phyloP scores from a whole-genome alignment of 2,329 filamentous ascomycete species.

The Colletotrichum tanaceti region DNA sequence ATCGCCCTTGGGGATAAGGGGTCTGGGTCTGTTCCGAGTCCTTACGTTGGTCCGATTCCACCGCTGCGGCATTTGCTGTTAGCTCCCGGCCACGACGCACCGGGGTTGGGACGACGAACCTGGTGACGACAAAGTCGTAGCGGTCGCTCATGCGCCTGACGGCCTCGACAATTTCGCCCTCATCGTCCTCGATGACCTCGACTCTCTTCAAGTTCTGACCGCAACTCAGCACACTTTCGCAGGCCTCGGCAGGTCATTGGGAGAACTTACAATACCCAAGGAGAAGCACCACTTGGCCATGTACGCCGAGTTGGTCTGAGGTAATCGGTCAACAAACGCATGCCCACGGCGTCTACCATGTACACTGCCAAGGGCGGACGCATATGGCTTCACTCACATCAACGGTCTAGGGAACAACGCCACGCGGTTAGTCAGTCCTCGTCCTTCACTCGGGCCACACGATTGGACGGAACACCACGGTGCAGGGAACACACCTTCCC shows the following conservation, averaged over 20 bases:
- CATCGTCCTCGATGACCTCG: conserved; percentile 94
- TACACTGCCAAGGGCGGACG: neutral
- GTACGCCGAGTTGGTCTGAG: conserved; percentile 72
- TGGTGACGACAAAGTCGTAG: conserved; percentile 96
- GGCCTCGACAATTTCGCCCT: conserved; percentile 89
- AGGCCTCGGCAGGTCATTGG: too few species aligned
- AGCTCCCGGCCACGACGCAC: conserved; percentile 11
- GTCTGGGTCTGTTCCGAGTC: neutral
- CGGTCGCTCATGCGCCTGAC: conserved; percentile 85
- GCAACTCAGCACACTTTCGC: neutral
- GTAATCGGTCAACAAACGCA: conserved; percentile 32
- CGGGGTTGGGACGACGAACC: conserved; percentile 49
- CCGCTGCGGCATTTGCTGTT: conserved; percentile 64
- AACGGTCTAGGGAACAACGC: conserved; percentile 48
- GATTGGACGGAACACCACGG: conserved; percentile 2
- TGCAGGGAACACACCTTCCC: conserved; percentile 76
- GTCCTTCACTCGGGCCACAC: neutral
- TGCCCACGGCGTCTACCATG: neutral
- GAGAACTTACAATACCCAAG: conserved; percentile 65
- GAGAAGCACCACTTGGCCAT: conserved; percentile 74
- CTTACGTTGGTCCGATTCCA: conserved; percentile 94
- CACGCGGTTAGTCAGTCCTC: conserved; percentile 16
- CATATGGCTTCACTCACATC: conserved; percentile 50
- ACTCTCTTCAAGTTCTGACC: conserved; percentile 80
- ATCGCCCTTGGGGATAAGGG: neutral